Percentiles rank a stretch among this genome's conserved stretches.
phyloP scores from a whole-genome alignment of 208 protist genomes.

The Trypanosoma melophagium region DNA sequence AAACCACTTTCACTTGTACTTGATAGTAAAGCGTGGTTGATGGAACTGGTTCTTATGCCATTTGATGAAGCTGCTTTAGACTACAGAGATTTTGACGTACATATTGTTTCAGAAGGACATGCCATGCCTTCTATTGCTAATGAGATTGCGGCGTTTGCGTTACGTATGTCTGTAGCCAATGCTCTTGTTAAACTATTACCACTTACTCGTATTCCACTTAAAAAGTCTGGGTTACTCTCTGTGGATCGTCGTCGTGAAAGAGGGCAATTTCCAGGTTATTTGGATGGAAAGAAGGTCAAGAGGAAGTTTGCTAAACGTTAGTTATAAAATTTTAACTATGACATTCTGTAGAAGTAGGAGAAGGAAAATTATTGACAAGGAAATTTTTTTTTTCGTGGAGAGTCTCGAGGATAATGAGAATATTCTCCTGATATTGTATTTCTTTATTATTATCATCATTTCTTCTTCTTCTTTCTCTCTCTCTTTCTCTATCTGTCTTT shows the following conservation, averaged over 20 bases:
- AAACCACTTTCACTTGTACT: conserved; percentile 73
- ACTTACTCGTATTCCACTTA: conserved; percentile 82
- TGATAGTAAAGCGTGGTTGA: conserved; percentile 87
- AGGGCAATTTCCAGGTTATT: conserved; percentile 82
- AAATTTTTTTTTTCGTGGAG: conserved; percentile 14
- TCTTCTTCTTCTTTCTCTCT: neutral
- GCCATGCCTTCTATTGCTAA: conserved; percentile 84
- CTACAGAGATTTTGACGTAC: conserved; percentile 86
- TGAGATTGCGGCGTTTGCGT: conserved; percentile 81
- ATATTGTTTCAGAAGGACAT: conserved; percentile 80
- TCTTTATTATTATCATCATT: neutral
- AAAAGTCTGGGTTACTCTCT: conserved; percentile 87
- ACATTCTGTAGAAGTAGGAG: neutral
- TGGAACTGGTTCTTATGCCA: conserved; percentile 89
- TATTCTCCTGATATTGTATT: neutral
- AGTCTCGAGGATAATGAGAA: neutral
- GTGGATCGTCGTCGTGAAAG: conserved; percentile 75
- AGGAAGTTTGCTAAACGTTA: conserved; percentile 88
- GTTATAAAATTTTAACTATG: conserved; percentile 2
- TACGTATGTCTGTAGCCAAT: conserved; percentile 83
- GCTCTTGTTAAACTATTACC: conserved; percentile 83
- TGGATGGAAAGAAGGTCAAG: conserved; percentile 86
- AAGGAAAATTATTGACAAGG: neutral
- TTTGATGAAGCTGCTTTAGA: conserved; percentile 88
- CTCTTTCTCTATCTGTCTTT: conserved; percentile 5